These are phyloP conservation scores for Prunus persica DNA, from an alignment of 306 rosid genomes.

Conservation along the genomic window Prunus_persica_NCBIv2 NC_034012.1:13228501-13229000, in stretches of 20 bases:
- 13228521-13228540: no score
- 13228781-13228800: not conserved
- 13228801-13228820: not conserved
- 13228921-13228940: not conserved
- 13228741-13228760: not conserved
- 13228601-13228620: not conserved
- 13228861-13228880: not conserved
- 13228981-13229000: not conserved
- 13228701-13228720: not conserved
- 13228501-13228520: no score
- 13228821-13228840: not conserved
- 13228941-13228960: not conserved
- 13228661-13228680: not conserved
- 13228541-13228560: no score
- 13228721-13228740: no score
- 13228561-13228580: not conserved
- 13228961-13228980: not conserved
- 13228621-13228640: not conserved
- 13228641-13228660: not conserved
- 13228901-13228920: constrained; percentile 1
- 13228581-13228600: not conserved
- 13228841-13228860: not conserved
- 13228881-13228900: not conserved
- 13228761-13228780: not conserved
- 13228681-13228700: not conserved